These are phyloP conservation scores for Megacollybia marginata DNA, from an alignment of 768 basidiomycete species.

Conservation along the genomic window DNA sequence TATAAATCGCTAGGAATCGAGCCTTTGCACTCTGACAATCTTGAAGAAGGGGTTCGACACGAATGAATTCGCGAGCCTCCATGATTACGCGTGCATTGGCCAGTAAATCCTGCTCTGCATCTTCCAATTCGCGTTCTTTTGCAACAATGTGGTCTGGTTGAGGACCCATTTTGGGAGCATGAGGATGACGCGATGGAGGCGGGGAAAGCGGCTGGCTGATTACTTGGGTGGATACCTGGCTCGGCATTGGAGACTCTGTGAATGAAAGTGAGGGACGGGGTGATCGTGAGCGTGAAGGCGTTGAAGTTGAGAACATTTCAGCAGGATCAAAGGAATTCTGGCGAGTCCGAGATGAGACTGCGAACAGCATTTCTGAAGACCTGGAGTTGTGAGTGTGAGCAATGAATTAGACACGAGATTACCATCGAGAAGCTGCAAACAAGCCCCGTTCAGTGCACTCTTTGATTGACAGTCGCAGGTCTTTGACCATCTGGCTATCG, in stretches of 20 bases:
- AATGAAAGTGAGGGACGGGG: conserved; percentile 32
- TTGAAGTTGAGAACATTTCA: conserved; percentile 49
- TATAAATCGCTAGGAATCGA: conserved; percentile 71
- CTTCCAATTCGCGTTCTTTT: conserved; percentile 41
- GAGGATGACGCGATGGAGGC: conserved; percentile 21
- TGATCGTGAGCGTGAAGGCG: conserved; percentile 43
- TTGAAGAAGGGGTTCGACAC: conserved; percentile 60
- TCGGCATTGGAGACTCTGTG: conserved; percentile 24
- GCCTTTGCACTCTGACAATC: conserved; percentile 66
- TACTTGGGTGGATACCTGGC: conserved; percentile 22
- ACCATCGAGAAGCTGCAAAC: conserved; percentile 73
- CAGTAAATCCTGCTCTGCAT: conserved; percentile 65
- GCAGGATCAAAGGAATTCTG: conserved; percentile 18
- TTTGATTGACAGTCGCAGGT: conserved; percentile 53
- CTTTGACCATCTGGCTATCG: conserved; percentile 44
- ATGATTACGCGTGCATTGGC: conserved; percentile 66
- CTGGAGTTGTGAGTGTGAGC: conserved; percentile 28
- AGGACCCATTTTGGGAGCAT: conserved; percentile 25
- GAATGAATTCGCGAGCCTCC: conserved; percentile 69
- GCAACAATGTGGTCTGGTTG: conserved; percentile 25
- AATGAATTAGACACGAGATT: conserved; percentile 10
- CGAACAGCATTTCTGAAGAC: conserved; percentile 70
- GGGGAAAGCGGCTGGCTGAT: conserved; percentile 12
- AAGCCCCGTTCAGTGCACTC: conserved; percentile 75
- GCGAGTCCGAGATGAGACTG: conserved; percentile 45